Base-by-base conservation (phyloP, 75 land plant species). In the Cryptomeria japonica region DNA sequence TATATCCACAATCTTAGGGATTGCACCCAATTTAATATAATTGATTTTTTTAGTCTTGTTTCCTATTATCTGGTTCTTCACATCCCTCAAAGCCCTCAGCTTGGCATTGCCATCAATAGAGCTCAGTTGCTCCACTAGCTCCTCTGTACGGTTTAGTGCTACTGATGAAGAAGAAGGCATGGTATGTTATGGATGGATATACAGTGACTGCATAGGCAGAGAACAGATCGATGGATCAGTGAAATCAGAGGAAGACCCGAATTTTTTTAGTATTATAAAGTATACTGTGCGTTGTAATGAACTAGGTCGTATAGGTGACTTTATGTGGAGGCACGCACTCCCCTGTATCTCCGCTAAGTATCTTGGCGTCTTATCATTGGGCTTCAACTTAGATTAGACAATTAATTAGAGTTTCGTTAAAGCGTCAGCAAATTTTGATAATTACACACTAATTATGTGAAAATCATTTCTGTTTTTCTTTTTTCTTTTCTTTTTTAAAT, bases 11-110 rank as follows among this genome's bases (percentile, higher is more conserved):
- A 97, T 94, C 58, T 91, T 84, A 42, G 99, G 95, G 78, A 97
- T 96, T 31, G 97, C 97, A 38, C 97, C 98, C 87, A 97, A 92
- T 83, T 93, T 92, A 79, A 96, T 88, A 92, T 91, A 97, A 22
- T 93, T 84, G 77, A 95, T 96, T 91, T 97, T 97, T 90, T 96
- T 97, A 49, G 98, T 96, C 49, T 91, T 93, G 90, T 97, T 97
- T 16, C 99, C 99, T 53, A 97, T 97, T 84, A 97, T 97, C 86
- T 96, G 98, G 89, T 97, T 97, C 91, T 97, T 97, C 47, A 97
- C 87, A 73, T 96, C 97, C 68, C 99, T 61, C 1, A 97, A 90
- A 3, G 97, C 94, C 91, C 91, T 93, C 83, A 97, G 92, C 83
- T 94, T 87, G n/a, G 92, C 90, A 5, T 77, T 84, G 47, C 87